A percentile compares a stretch with the other conserved stretches of the same genome.
phyloP scores from a whole-genome alignment of 805 yeast species.

The Hanseniaspora vineae region DNA sequence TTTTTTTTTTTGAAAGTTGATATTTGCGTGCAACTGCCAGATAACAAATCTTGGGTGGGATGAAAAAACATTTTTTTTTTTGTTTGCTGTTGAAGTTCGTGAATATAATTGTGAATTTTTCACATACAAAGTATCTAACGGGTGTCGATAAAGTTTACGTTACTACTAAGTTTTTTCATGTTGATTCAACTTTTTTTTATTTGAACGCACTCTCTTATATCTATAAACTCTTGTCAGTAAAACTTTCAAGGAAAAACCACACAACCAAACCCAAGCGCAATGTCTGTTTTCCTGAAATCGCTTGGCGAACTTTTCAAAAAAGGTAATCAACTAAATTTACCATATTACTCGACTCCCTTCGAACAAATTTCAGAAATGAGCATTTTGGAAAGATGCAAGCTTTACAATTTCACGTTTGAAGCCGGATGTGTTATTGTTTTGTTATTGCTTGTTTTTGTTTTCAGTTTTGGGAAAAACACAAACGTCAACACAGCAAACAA shows the following conservation, averaged over 20 bases:
- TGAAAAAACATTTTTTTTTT: too few relatives aligned
- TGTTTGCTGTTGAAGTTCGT: too few relatives aligned
- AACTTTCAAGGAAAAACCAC: too few relatives aligned
- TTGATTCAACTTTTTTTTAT: too few relatives aligned
- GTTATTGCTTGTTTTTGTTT: conserved; percentile 34
- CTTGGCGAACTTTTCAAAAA: background rate
- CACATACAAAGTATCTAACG: too few relatives aligned
- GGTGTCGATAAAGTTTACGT: too few relatives aligned
- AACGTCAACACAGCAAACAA: conserved; percentile 45
- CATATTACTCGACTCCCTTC: conserved; percentile 20
- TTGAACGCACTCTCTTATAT: too few relatives aligned
- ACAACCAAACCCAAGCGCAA: background rate
- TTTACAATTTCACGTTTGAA: conserved; percentile 74
- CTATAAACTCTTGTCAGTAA: too few relatives aligned
- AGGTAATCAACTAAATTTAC: conserved; percentile 11
- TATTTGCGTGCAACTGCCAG: background rate
- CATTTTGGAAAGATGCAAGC: conserved; percentile 39
- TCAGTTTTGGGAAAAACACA: conserved; percentile 42
- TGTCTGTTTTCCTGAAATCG: background rate
- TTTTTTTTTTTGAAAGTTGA: background rate
- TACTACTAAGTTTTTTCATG: too few relatives aligned
- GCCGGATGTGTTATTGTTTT: conserved; percentile 39
- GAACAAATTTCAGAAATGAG: conserved; percentile 51
- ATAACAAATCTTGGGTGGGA: background rate
- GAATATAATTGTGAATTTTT: too few relatives aligned